Evolutionary conservation across 140 eudicot genomes (phyloP).

Genomic region (Senecio squalidus): DNA sequence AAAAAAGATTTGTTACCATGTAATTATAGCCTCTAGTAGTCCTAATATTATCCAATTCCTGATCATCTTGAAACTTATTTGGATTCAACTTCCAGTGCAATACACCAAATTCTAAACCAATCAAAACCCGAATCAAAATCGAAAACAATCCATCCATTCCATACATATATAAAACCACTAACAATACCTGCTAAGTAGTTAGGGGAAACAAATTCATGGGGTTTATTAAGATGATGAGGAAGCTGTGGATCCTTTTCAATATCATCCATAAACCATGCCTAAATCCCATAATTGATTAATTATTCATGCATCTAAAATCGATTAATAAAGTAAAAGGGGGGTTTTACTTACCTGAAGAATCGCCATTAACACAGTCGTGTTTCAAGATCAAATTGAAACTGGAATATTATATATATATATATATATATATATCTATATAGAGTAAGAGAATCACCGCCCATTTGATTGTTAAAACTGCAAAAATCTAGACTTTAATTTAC

Average conservation of each 20-base stretch:
- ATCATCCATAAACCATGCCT: conserved; percentile 93
- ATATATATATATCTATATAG: too few species aligned
- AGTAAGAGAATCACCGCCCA: too few species aligned
- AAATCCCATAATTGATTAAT: background rate
- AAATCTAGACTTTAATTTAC: too few species aligned
- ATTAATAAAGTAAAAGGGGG: background rate
- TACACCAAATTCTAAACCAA: conserved; percentile 57
- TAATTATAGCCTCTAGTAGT: conserved; percentile 74
- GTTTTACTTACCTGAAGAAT: conserved; percentile 15
- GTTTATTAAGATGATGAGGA: conserved; percentile 66
- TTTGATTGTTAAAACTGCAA: too few species aligned
- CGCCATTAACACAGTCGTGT: conserved; percentile 13
- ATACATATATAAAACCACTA: background rate
- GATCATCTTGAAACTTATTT: conserved; percentile 61
- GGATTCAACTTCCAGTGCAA: conserved; percentile 81
- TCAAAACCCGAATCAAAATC: background rate
- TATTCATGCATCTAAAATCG: background rate
- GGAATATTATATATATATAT: background rate
- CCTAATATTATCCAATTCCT: conserved; percentile 61
- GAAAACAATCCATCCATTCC: background rate
- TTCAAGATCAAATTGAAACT: too few species aligned
- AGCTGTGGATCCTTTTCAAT: conserved; percentile 56
- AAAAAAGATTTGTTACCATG: conserved; percentile 50
- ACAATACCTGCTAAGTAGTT: conserved; percentile 47
- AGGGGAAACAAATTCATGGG: conserved; percentile 51